Evolutionary conservation across 345 rosid genomes (phyloP).

Genomic region (Clausena lansium): DNA sequence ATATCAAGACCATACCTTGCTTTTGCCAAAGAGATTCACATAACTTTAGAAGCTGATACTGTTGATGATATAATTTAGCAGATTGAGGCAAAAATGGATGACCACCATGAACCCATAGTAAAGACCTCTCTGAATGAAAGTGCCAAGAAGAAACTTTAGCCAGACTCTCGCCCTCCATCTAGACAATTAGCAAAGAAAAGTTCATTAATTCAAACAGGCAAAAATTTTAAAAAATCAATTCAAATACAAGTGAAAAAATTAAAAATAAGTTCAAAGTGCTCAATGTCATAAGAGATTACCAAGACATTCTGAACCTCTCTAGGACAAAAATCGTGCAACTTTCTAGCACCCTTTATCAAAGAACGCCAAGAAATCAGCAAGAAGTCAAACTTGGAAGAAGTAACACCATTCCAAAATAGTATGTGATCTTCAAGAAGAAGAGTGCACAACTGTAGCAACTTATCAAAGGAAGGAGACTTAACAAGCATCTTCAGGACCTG

Average conservation of each 20-base stretch:
- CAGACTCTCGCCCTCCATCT: constrained; percentile 55
- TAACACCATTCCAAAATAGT: constrained; percentile 60
- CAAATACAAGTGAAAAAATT: constrained; percentile 1
- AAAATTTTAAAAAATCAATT: constrained; percentile 1
- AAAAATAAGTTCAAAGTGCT: constrained; percentile 9
- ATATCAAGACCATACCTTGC: constrained; percentile 44
- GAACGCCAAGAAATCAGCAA: constrained; percentile 58
- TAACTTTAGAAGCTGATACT: constrained; percentile 49
- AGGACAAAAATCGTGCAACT: constrained; percentile 49
- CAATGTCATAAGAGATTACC: constrained; percentile 41
- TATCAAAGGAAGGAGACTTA: constrained; percentile 46
- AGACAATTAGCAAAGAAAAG: constrained; percentile 20
- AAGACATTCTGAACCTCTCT: constrained; percentile 43
- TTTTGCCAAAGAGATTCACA: constrained; percentile 70
- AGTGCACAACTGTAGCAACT: constrained; percentile 44
- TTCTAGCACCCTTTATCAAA: constrained; percentile 60
- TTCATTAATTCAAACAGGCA: constrained; percentile 14
- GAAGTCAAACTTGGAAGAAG: constrained; percentile 44
- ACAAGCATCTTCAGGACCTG: constrained; percentile 50
- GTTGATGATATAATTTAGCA: constrained; percentile 46
- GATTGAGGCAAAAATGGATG: constrained; percentile 77
- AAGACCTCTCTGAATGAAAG: constrained; percentile 51
- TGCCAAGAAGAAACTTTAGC: constrained; percentile 39
- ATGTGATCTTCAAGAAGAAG: constrained; percentile 68
- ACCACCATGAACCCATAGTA: constrained; percentile 91